phyloP scores from a whole-genome alignment of 2,329 filamentous ascomycete genomes.

The Trichoderma koningiopsis region DNA sequence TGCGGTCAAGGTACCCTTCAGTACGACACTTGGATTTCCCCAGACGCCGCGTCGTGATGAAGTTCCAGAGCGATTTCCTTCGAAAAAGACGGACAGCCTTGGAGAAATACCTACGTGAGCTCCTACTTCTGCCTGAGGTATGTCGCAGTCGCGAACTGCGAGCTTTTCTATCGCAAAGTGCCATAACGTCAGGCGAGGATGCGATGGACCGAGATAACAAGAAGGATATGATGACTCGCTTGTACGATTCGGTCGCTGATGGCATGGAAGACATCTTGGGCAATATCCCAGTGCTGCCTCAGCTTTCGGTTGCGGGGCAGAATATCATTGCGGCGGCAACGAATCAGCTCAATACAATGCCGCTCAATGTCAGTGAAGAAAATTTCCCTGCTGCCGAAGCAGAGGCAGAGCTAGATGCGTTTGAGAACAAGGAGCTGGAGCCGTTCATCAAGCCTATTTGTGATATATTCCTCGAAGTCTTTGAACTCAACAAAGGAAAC shows the following conservation, averaged over 20 bases:
- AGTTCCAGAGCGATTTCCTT: slow-evolving; percentile 92
- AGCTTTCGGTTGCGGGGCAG: slow-evolving; percentile 88
- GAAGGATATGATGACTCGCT: slow-evolving; percentile 86
- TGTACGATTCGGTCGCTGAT: slow-evolving; percentile 96
- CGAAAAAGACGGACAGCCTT: slow-evolving; percentile 83
- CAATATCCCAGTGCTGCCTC: slow-evolving; percentile 92
- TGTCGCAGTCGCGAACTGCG: slow-evolving; percentile 91
- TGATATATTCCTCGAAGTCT: slow-evolving; percentile 94
- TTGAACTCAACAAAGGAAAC: slow-evolving; percentile 91
- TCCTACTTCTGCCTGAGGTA: slow-evolving; percentile 86
- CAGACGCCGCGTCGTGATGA: slow-evolving; percentile 88
- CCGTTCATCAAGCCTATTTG: slow-evolving; percentile 98
- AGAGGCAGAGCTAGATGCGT: slow-evolving; percentile 90
- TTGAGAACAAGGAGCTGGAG: slow-evolving; percentile 84
- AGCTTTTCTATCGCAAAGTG: slow-evolving; percentile 88
- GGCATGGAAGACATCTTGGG: slow-evolving; percentile 98
- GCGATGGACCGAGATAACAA: slow-evolving; percentile 64
- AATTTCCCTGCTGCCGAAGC: slow-evolving; percentile 68
- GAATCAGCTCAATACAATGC: slow-evolving; percentile 61
- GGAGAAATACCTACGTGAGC: slow-evolving; percentile 79
- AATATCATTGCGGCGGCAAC: slow-evolving; percentile 81
- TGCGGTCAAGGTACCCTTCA: slow-evolving; percentile 81
- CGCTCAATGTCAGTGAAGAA: slow-evolving; percentile 55
- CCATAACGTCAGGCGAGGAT: slow-evolving; percentile 65
- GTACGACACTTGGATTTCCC: slow-evolving; percentile 92